Evolutionary conservation across 2,329 filamentous ascomycete species (phyloP), one percentile per base, ranked within the genome.

Genomic region (Claviceps cyperi): DNA sequence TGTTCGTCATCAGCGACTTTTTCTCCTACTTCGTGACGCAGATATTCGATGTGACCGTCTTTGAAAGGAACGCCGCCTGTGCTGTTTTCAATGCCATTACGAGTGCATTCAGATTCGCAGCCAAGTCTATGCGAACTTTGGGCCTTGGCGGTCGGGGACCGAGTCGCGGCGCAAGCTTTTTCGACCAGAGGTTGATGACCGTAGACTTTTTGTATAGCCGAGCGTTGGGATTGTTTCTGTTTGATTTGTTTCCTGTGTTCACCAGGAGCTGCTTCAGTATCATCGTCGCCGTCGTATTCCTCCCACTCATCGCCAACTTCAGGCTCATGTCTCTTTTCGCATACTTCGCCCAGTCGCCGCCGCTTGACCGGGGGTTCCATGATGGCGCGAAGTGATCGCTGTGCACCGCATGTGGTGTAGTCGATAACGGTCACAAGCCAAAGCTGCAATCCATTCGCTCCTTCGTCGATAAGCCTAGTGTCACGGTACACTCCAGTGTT

Each of bases 121-220:
- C 76, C 81, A 63, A 94, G 96, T 64, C 94, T 96, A 53, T 84
- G 78, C 62, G 95, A 95, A 50, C 97, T 94, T 50, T 78, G 72
- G 61, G 95, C 89, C 63, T 94, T 92, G 5, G 81, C 81, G n/a
- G 80, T 82, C 63, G 92, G 91, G 40, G 95, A 76, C 52, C 80
- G 81, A 54, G 74, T 70, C 54, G 86, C 81, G 51, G 88, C 85
- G 50, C 75, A 74, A 47, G 78, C 75, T 55, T 84, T 77, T 46
- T 77, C 80, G 53, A 76, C 70, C 44, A 80, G 72, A 15, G 88
- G 68, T 50, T 80, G 74, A 53, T 74, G 72, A 48, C 74, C 70
- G 15, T 76, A 71, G 52, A 81, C 73, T 35, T 73, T 70, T 43
- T 67, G 28, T 32, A 11, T 66, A 22, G 67, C 62, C 44, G 69